Conservation (phyloP, 805 yeast genomes). For the Nakazawaea sp. region DNA sequence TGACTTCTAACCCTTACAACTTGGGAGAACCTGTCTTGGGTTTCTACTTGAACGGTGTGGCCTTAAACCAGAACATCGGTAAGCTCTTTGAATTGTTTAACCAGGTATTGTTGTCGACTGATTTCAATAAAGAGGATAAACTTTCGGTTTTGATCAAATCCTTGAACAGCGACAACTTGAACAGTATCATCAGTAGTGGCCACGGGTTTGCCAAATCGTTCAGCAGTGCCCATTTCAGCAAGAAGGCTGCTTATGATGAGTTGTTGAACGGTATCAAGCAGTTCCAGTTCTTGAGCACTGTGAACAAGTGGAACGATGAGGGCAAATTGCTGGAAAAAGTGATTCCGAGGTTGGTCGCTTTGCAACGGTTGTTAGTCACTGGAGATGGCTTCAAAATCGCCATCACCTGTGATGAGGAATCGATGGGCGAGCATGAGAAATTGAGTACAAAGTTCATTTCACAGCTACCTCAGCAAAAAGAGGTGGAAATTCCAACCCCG, state of each 20-base stretch:
- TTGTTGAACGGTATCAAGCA: slow-evolving; percentile 70
- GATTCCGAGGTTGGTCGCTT: slow-evolving; percentile 54
- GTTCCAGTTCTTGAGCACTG: slow-evolving; percentile 56
- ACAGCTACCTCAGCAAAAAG: slow-evolving; percentile 2
- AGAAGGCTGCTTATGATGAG: slow-evolving; percentile 56
- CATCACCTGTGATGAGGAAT: slow-evolving; percentile 50
- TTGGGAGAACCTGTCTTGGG: slow-evolving; percentile 42
- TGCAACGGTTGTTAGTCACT: slow-evolving; percentile 37
- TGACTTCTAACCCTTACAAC: slow-evolving; percentile 46
- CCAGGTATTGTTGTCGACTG: slow-evolving; percentile 63
- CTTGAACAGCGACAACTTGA: slow-evolving; percentile 68
- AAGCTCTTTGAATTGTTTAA: slow-evolving; percentile 60
- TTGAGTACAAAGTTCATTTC: slow-evolving; percentile 25
- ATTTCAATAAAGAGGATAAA: slow-evolving; percentile 60
- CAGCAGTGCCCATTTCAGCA: slow-evolving; percentile 59
- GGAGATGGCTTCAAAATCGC: slow-evolving; percentile 42
- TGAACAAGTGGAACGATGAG: slow-evolving; percentile 49
- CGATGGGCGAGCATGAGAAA: slow-evolving; percentile 28
- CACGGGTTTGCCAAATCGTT: slow-evolving; percentile 72
- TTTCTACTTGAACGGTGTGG: slow-evolving; percentile 59
- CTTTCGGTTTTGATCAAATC: slow-evolving; percentile 67
- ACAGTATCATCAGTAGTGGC: slow-evolving; percentile 80
- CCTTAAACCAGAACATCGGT: slow-evolving; percentile 56
- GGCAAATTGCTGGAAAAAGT: slow-evolving; percentile 44
- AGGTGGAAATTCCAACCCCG: neutral